Evolutionary conservation across 2,329 filamentous ascomycete genomes (phyloP).

Genomic region (Cladorrhinum sp.): DNA sequence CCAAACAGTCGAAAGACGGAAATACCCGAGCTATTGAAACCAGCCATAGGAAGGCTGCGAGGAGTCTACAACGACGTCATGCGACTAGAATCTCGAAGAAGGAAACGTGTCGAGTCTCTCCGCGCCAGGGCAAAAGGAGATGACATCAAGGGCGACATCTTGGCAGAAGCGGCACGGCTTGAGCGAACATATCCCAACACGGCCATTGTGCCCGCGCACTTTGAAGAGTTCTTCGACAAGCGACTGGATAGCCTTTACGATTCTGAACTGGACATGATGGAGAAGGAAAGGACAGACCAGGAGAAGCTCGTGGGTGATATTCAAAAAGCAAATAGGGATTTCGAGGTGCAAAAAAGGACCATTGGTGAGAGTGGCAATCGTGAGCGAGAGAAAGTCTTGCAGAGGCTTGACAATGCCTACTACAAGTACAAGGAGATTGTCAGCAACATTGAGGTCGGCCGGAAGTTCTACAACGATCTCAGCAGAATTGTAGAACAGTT

Average conservation of each 20-base stretch:
- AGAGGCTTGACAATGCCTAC: constrained; percentile 86
- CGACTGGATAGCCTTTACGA: constrained; percentile 76
- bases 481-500: constrained; percentile 81
- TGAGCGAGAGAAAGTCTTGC: constrained; percentile 82
- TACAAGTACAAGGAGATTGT: constrained; percentile 96
- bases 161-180: constrained; percentile 77
- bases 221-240: constrained; percentile 85
- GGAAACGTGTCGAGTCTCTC: constrained; percentile 74
- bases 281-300: constrained; percentile 73
- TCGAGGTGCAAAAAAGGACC: constrained; percentile 66
- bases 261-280: constrained; percentile 66
- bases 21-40: constrained; percentile 77
- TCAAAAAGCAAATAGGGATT: constrained; percentile 72
- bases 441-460: constrained; percentile 81
- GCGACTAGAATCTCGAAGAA: constrained; percentile 75
- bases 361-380: constrained; percentile 59
- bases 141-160: constrained; percentile 81
- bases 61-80: constrained; percentile 80
- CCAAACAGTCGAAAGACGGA: constrained; percentile 77
- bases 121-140: constrained; percentile 78
- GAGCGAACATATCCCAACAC: constrained; percentile 85
- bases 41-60: constrained; percentile 72
- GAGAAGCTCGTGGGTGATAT: constrained; percentile 66
- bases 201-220: constrained; percentile 80
- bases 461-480: constrained; percentile 97